These are phyloP conservation scores for Clavaria fumosa DNA, from an alignment of 768 basidiomycete genomes.

Conservation along the genomic window DNA sequence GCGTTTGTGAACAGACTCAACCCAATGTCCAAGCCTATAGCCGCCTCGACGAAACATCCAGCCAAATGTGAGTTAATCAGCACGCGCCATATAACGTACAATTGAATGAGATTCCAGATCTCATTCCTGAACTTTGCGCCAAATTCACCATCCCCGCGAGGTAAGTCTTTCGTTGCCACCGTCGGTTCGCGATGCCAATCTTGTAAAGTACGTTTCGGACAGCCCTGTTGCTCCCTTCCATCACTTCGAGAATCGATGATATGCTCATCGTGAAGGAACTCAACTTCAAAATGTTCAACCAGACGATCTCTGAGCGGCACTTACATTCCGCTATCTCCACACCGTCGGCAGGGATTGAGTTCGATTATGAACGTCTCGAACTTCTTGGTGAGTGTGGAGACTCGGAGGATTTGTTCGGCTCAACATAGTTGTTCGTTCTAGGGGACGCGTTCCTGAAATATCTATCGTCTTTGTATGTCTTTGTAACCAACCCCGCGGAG, in stretches of 20 bases:
- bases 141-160: slow-evolving; percentile 61
- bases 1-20: slow-evolving; percentile 41
- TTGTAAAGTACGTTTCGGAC: slow-evolving; percentile 60
- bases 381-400: slow-evolving; percentile 41
- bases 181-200: too few relatives aligned
- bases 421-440: slow-evolving; percentile 15
- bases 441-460: slow-evolving; percentile 81
- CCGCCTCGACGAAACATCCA: slow-evolving; percentile 23
- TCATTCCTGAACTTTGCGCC: slow-evolving; percentile 72
- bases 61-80: slow-evolving; percentile 40
- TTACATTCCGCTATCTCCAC: slow-evolving; percentile 55
- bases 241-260: slow-evolving; percentile 58
- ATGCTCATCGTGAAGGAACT: slow-evolving; percentile 64
- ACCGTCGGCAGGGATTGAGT: slow-evolving; percentile 51
- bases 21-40: slow-evolving; percentile 30
- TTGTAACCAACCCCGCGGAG: slow-evolving; percentile 47
- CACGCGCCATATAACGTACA: background rate
- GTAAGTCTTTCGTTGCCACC: slow-evolving; percentile 30
- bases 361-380: slow-evolving; percentile 76
- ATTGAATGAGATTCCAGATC: slow-evolving; percentile 27
- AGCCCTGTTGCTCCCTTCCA: slow-evolving; percentile 56
- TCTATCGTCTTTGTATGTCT: slow-evolving; percentile 57
- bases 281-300: slow-evolving; percentile 50
- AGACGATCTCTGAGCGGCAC: slow-evolving; percentile 42
- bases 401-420: slow-evolving; percentile 2